Evolutionary conservation across 371 early-diverging fungal genomes (phyloP).

Genomic region (Amoeboaphelidium occidentale): DNA sequence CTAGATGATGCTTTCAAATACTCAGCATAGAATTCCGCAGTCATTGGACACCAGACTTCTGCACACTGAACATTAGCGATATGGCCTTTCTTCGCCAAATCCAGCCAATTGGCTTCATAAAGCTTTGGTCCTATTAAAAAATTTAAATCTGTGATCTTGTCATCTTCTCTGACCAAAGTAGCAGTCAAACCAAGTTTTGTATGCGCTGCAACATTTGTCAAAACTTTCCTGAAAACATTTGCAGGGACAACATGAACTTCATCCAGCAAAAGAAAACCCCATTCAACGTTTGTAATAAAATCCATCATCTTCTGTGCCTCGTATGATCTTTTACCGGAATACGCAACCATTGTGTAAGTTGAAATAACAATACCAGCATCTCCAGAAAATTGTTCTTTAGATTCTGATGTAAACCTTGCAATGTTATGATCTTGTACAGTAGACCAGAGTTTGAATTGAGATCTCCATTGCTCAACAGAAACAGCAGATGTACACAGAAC

Average conservation of each 20-base stretch:
- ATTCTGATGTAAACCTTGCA: slow-evolving; percentile 88
- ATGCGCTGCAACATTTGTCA: slow-evolving; percentile 85
- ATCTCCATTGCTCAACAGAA: slow-evolving; percentile 97
- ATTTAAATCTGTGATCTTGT: slow-evolving; percentile 96
- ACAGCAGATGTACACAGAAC: slow-evolving; percentile 92
- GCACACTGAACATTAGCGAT: slow-evolving; percentile 98
- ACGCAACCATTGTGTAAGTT: slow-evolving; percentile 97
- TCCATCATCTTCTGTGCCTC: slow-evolving; percentile 96
- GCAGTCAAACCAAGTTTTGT: slow-evolving; percentile 97
- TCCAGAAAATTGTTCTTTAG: slow-evolving; percentile 67
- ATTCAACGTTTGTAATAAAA: slow-evolving; percentile 69
- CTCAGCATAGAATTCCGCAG: slow-evolving; percentile 88
- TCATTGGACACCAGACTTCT: slow-evolving; percentile 99
- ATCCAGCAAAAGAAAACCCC: slow-evolving; percentile 96
- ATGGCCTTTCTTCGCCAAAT: slow-evolving; percentile 86
- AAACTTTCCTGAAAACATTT: slow-evolving; percentile 92
- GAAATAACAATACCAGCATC: slow-evolving; percentile 84
- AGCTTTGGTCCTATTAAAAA: slow-evolving; percentile 99
- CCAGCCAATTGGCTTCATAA: slow-evolving; percentile 99
- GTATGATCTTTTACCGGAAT: slow-evolving; percentile 77
- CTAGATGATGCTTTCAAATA: slow-evolving; percentile 39
- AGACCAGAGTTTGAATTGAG: slow-evolving; percentile 87
- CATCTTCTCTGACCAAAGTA: slow-evolving; percentile 97
- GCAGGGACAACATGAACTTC: slow-evolving; percentile 99
- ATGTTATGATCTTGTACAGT: slow-evolving; percentile 76